Base-by-base conservation (phyloP, 2,329 filamentous ascomycete species). In the Thielaviopsis ethacetica region DNA sequence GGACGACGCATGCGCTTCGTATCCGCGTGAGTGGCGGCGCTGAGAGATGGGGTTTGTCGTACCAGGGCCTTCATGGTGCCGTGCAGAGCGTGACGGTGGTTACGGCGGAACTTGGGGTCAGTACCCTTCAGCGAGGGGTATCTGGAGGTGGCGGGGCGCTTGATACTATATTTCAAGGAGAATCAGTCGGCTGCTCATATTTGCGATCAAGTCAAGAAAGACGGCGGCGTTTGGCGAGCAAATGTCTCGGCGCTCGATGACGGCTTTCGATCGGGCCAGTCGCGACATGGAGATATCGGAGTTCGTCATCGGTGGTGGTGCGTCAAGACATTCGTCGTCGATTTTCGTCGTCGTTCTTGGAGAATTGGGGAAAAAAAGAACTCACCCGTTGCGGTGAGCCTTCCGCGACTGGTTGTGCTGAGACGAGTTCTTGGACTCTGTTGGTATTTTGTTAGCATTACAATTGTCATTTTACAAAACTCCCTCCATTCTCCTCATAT, bases 391-490 rank as follows among this genome's bases (percentile, higher is more conserved):
- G 75, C 86, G 85, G 86, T 98, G 93, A 79, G 90, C 91, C 88
- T 98, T 98, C 82, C 87, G 87, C 76, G 83, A 84, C 85, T 93
- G 87, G 80, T 96, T 96, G 81, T 96, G 90, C 83, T 97, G 91
- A 72, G 91, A 96, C 80, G 89, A 94, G 86, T 97, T 97, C 90
- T 97, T 97, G 71, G 93, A 97, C 84, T 97, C 91, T 96, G 74
- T 61, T 47, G 56, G 63, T 27, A 41, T 53, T 27, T 53, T 24
- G 60, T 62, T 59, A 61, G 60, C 30, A 50, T 26, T 10, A 15
- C 22, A 22, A 9, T 49, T n/a, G n/a, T 21, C 44, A 49, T 49
- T 21, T 49, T n/a, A 34, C 10, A 2, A 19, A 21, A 9, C 2
- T n/a, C 13, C 9, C 44, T n/a, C 19, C 17, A 17, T 5, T 49